These are phyloP conservation scores for Porogramme epimiltina DNA, from an alignment of 1,284 basidiomycete genomes.

Conservation along the genomic window DNA sequence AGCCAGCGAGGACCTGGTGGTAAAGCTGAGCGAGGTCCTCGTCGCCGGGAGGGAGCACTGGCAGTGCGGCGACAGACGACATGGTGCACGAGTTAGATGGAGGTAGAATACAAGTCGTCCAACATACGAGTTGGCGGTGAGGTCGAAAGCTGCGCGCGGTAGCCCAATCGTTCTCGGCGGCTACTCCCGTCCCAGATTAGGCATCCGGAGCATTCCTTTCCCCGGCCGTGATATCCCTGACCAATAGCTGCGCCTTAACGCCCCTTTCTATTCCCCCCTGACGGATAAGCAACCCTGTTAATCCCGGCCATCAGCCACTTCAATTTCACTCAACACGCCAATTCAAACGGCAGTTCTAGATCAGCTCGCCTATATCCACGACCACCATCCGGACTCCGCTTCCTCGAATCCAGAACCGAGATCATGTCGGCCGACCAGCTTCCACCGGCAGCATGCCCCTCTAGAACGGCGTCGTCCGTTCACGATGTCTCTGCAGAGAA, in stretches of 20 bases:
- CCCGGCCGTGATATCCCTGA: constrained; percentile 1
- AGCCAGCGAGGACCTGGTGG: constrained; percentile 70
- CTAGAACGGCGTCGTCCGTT: constrained; percentile 56
- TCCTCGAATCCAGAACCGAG: not conserved
- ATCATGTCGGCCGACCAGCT: not conserved
- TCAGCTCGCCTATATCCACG: too few species aligned
- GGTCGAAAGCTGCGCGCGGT: constrained; percentile 7
- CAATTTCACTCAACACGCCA: too few species aligned
- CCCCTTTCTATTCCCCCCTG: too few species aligned
- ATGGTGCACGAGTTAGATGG: constrained; percentile 15
- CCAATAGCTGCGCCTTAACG: not conserved
- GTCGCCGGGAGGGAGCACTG: constrained; percentile 48
- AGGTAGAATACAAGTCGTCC: not conserved
- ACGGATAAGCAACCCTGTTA: too few species aligned
- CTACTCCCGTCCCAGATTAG: constrained; percentile 10
- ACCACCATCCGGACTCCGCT: too few species aligned
- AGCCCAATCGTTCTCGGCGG: constrained; percentile 1
- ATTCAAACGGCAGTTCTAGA: too few species aligned
- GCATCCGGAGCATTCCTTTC: constrained; percentile 11
- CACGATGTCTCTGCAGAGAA: constrained; percentile 57
- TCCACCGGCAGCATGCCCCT: constrained; percentile 4
- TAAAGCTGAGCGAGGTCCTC: constrained; percentile 72
- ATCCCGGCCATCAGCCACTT: too few species aligned
- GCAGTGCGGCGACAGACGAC: constrained; percentile 30
- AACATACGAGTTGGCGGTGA: constrained; percentile 6